Evolutionary conservation across 163 green algal species (phyloP).

Genomic region (Coccomyxa subellipsoidea): DNA sequence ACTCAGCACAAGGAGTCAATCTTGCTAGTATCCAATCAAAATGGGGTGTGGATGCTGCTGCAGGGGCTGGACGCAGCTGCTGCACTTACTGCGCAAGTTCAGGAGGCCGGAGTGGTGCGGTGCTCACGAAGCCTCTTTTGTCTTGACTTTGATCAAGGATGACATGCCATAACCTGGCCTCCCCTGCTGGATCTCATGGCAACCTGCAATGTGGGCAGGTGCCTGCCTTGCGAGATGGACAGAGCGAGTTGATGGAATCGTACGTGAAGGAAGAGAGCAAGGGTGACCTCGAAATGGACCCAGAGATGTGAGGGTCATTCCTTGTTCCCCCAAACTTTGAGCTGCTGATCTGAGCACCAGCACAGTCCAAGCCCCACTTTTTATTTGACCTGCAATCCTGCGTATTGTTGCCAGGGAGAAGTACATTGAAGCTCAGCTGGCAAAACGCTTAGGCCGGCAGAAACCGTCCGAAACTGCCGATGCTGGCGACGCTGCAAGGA

Average conservation of each 20-base stretch:
- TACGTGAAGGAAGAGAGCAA: constrained; percentile 46
- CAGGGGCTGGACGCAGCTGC: background rate
- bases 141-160: too few relatives aligned
- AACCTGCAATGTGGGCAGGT: background rate
- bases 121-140: too few relatives aligned
- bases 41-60: too few relatives aligned
- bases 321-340: background rate
- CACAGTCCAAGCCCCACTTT: background rate
- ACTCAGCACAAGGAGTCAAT: too few relatives aligned
- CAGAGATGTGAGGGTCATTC: constrained; percentile 35
- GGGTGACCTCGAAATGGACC: constrained; percentile 25
- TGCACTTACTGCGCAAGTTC: background rate
- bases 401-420: constrained; percentile 34
- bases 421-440: constrained; percentile 49
- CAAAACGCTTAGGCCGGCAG: constrained; percentile 35
- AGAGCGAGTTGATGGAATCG: constrained; percentile 22
- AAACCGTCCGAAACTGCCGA: constrained; percentile 24
- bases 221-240: background rate
- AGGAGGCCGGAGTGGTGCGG: background rate
- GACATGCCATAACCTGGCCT: too few relatives aligned
- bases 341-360: background rate
- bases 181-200: background rate
- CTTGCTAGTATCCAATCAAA: too few relatives aligned
- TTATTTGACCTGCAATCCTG: background rate
- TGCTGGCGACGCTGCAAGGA: background rate